A percentile compares a stretch with the other conserved stretches of the same genome.
Evolutionary conservation across 768 basidiomycete genomes (phyloP).

Genomic region (Crassisporium funariophilum): DNA sequence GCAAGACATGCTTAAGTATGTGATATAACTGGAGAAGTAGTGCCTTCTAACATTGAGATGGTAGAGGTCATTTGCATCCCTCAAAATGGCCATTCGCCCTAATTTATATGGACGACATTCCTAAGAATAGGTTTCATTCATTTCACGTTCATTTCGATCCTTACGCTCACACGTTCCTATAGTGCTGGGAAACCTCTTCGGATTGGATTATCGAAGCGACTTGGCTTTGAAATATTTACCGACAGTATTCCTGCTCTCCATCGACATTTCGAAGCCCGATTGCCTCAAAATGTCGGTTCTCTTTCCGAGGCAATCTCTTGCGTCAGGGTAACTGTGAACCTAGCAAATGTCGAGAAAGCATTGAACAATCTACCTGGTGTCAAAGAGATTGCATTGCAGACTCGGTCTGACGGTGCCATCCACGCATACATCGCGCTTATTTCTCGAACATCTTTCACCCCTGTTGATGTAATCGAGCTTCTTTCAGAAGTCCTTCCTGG

Average conservation of each 20-base stretch:
- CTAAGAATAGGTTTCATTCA: slow-evolving; percentile 40
- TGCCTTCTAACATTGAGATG: neutral
- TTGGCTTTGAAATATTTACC: slow-evolving; percentile 38
- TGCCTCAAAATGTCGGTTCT: slow-evolving; percentile 32
- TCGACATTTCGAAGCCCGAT: slow-evolving; percentile 44
- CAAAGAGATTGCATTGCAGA: slow-evolving; percentile 36
- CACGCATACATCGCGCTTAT: slow-evolving; percentile 41
- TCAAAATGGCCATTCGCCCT: slow-evolving; percentile 52
- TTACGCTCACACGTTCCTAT: neutral
- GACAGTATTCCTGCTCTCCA: slow-evolving; percentile 34
- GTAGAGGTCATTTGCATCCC: slow-evolving; percentile 47
- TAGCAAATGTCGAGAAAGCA: slow-evolving; percentile 26
- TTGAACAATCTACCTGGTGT: slow-evolving; percentile 32
- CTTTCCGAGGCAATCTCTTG: slow-evolving; percentile 42
- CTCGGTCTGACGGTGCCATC: slow-evolving; percentile 30
- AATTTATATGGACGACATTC: slow-evolving; percentile 49
- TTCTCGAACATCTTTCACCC: slow-evolving; percentile 16
- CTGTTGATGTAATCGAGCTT: slow-evolving; percentile 18
- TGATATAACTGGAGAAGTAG: neutral
- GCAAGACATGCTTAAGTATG: slow-evolving; percentile 42
- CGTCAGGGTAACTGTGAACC: slow-evolving; percentile 31
- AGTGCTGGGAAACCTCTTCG: slow-evolving; percentile 50
- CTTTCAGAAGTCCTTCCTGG: slow-evolving; percentile 35
- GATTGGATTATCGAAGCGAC: slow-evolving; percentile 43
- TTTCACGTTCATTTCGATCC: neutral